Conservation (phyloP, 2,329 filamentous ascomycete species). For the Hortaea werneckii region DNA sequence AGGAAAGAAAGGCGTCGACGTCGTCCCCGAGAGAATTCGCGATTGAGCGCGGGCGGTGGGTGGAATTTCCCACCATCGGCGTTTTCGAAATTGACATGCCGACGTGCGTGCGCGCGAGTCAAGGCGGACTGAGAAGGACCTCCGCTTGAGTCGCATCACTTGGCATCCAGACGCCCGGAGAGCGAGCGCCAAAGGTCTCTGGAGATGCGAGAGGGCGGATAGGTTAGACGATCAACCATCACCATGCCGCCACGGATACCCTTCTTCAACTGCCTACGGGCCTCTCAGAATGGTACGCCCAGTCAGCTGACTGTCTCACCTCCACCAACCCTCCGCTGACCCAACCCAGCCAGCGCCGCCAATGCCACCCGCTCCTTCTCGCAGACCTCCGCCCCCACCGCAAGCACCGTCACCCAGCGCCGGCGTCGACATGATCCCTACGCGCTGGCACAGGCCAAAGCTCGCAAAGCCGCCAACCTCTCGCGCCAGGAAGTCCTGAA, state of each 20-base stretch:
- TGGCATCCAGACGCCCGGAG: background rate
- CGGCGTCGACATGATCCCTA: constrained; percentile 70
- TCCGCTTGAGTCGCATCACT: background rate
- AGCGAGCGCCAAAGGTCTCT: background rate
- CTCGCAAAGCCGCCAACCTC: constrained; percentile 74
- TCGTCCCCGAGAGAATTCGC: constrained; percentile 1
- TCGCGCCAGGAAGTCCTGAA: constrained; percentile 62
- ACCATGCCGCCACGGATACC: constrained; percentile 41
- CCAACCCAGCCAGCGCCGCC: constrained; percentile 9
- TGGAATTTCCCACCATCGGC: constrained; percentile 13
- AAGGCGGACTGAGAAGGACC: constrained; percentile 1
- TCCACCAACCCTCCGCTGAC: background rate
- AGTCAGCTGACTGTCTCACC: background rate
- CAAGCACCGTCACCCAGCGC: constrained; percentile 42
- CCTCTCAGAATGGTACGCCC: background rate
- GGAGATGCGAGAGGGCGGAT: background rate
- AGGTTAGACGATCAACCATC: constrained; percentile 1
- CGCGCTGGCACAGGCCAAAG: constrained; percentile 66
- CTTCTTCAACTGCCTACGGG: constrained; percentile 29
- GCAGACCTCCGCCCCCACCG: constrained; percentile 54
- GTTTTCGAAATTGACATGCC: constrained; percentile 4
- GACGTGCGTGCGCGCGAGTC: constrained; percentile 3
- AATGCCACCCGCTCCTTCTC: constrained; percentile 52
- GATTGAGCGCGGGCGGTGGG: constrained; percentile 20
- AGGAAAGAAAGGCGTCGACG: constrained; percentile 4